Base-by-base conservation (phyloP, 1,139 yeast genomes). In the Yamadazyma dendronema region DNA sequence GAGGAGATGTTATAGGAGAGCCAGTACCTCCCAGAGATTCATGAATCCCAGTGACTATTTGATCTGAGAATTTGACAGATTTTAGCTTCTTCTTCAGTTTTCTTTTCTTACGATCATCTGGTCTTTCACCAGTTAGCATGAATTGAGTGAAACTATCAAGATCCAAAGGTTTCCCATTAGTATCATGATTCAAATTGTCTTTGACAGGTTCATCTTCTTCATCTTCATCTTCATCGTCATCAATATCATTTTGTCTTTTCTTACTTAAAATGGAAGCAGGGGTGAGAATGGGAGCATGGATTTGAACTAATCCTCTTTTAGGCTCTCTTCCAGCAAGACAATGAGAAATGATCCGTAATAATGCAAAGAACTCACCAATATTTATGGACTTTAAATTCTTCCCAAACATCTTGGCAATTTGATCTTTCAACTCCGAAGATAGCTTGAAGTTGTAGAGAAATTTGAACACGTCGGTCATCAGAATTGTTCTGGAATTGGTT, bases 291-390 rank as follows among this genome's bases (percentile, higher is more conserved):
- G 82, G 73, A 0, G 87, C 81, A 31, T 68, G 65, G 2, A 65
- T 53, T 40, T 61, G 61, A 25, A 84, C 72, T 52, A 82, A 62
- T 13, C 57, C 54, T 47, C 88, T 61, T 17, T 67, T 58, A 1
- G 87, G 83, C 13, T 66, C 57, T 29, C 59, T 49, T 1, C 81
- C 81, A 30, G 53, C 55, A 25, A 75, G 50, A 0, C 77, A 63
- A 53, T 81, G 88, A 12, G 87, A 72, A 17, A 84, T 70, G 28
- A 84, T 62, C 50, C 94, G 66, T 37, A 84, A 56, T 31, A 83
- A 65, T 1, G 92, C 92, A 60, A 80, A 84, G 55, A 84, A 84
- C 54, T 83, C 87, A 4, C 90, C 90, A 41, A 83, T 77, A 49
- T 81, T 82, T 39, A 84, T 65, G 9, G 82, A 71, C 37, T 60